Evolutionary conservation across 768 basidiomycete genomes (phyloP), one percentile per base, ranked within the genome.

Genomic region (Chalciporus sphaerocephalus): DNA sequence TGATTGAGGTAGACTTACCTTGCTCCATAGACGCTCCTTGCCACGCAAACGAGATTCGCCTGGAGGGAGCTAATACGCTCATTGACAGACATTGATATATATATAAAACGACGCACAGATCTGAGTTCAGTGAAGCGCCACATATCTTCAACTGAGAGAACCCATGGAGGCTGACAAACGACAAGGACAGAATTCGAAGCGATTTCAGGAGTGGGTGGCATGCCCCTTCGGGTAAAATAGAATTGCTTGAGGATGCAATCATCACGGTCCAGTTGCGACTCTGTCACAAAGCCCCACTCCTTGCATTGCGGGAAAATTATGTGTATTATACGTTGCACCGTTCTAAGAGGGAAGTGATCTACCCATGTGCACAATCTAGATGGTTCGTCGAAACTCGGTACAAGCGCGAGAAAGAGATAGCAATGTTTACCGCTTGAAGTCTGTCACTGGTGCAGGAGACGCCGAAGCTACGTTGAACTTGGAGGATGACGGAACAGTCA

Each of bases 131-230:
- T 62, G 55, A 83, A 81, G 53, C 77, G 74, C 53, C 70, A 65
- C 50, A 83, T 66, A 55, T 81, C 79, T 49, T 72, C 69, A n/a
- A 59, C 55, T 10, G 76, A 76, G 33, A 83, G 70, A 18, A 80
- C 66, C 75, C 77, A 81, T 6, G 80, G 79, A 2, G 81, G 76
- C 56, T 82, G 80, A 51, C 77, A 76, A n/a, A 74, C 79, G 33
- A 83, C 59, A 4, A 79, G 59, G 16, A 82, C 64, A 35, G 72
- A 69, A 24, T 60, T 61, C 22, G 50, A 62, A 35, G 58, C 57
- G 23, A 64, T 60, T 22, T 56, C 53, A 27, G 61, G 51, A 10
- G 59, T 62, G 3, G 56, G 46, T 4, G 55, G 40, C 17, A 48
- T 44, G 2, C 49, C 47, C 17, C 43, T 49, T 9, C 57, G 53